phyloP scores from a whole-genome alignment of 1,284 basidiomycete species.

The Cryptococcus sp. region DNA sequence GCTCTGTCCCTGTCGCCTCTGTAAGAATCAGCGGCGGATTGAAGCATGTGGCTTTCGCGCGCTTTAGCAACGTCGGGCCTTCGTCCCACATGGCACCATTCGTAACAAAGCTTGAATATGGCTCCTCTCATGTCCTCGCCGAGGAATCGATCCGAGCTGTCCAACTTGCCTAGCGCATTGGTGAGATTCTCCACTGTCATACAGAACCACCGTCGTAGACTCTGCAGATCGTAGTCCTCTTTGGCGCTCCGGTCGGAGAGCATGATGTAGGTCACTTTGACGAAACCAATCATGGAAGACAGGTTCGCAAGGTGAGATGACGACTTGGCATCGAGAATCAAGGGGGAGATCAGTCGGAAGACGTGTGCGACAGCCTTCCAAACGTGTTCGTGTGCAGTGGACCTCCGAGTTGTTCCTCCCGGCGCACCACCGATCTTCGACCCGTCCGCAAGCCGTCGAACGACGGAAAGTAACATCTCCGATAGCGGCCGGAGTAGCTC shows the following conservation, averaged over 20 bases:
- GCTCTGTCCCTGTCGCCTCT: constrained; percentile 61
- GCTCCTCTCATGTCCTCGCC: constrained; percentile 74
- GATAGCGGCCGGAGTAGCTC: constrained; percentile 76
- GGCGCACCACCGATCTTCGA: constrained; percentile 18
- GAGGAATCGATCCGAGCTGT: constrained; percentile 73
- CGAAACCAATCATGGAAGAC: constrained; percentile 79
- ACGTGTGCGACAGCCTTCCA: constrained; percentile 89
- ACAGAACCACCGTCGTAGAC: constrained; percentile 84
- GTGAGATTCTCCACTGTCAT: constrained; percentile 84
- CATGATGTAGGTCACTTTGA: constrained; percentile 77
- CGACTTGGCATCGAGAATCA: constrained; percentile 71
- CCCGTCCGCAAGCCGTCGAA: constrained; percentile 70
- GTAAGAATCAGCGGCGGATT: constrained; percentile 62
- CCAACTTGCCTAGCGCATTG: constrained; percentile 70
- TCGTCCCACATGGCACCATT: constrained; percentile 87
- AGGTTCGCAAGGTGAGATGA: constrained; percentile 68
- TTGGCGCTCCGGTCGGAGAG: constrained; percentile 71
- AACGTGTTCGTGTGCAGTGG: constrained; percentile 74
- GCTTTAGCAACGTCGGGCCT: constrained; percentile 74
- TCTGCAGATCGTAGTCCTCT: constrained; percentile 77
- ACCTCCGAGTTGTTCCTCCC: constrained; percentile 52
- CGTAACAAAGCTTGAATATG: constrained; percentile 83
- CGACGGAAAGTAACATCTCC: constrained; percentile 78
- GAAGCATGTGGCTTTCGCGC: constrained; percentile 72
- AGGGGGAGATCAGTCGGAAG: constrained; percentile 79